Percentiles rank a stretch among this genome's conserved stretches.
phyloP scores from a whole-genome alignment of 441 rosid genomes.

The Gossypium aridum region DNA sequence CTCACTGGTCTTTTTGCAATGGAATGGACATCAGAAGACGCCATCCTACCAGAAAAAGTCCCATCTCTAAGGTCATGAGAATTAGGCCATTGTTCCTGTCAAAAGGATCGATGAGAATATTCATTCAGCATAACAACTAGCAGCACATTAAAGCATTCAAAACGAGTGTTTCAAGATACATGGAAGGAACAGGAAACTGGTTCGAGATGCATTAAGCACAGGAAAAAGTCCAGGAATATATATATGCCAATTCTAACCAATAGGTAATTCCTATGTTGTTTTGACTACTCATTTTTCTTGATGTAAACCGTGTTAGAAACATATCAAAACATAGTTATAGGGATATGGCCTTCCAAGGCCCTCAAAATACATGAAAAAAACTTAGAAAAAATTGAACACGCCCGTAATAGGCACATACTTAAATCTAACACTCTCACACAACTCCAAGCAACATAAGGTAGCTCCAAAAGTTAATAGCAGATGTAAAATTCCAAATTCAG shows the following conservation, averaged over 20 bases:
- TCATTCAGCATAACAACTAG: background rate
- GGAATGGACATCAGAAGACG: constrained; percentile 28
- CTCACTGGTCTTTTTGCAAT: constrained; percentile 56
- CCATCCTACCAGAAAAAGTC: constrained; percentile 29
- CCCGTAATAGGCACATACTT: background rate
- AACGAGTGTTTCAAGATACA: background rate
- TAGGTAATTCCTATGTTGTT: background rate
- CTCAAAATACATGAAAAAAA: background rate
- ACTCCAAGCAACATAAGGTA: background rate
- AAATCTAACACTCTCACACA: background rate
- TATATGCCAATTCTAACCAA: constrained; percentile 4
- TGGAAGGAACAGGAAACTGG: background rate
- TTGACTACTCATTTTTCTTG: background rate
- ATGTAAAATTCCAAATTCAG: constrained; percentile 7
- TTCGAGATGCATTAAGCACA: background rate
- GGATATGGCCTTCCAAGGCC: background rate
- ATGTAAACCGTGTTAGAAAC: background rate
- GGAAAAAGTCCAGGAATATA: background rate
- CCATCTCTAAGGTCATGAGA: constrained; percentile 48
- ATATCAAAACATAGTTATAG: background rate
- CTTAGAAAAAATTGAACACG: background rate
- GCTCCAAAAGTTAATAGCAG: background rate
- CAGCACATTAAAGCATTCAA: background rate
- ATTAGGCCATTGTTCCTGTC: constrained; percentile 56
- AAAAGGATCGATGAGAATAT: constrained; percentile 15